A percentile compares a stretch with the other conserved stretches of the same genome.
These are phyloP conservation scores for Serendipita sp. DNA, from an alignment of 768 basidiomycete genomes.

Conservation along the genomic window DNA sequence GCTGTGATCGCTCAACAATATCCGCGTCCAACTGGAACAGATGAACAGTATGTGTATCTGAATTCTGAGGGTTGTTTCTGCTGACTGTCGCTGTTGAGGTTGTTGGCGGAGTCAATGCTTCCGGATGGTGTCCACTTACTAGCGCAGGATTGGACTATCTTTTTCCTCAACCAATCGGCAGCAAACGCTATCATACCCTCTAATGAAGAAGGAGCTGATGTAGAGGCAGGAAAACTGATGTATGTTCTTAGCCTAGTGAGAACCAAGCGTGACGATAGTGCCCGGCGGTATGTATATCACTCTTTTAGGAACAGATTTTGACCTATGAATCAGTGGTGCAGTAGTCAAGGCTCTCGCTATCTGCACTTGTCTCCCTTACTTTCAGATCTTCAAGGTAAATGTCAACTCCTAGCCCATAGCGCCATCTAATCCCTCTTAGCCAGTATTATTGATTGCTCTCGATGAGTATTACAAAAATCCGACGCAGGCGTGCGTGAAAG, in stretches of 20 bases:
- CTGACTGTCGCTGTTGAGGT: slow-evolving; percentile 27
- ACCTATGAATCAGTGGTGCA: slow-evolving; percentile 39
- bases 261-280: slow-evolving; percentile 76
- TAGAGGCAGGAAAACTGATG: slow-evolving; percentile 29
- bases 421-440: slow-evolving; percentile 30
- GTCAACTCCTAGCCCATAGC: neutral
- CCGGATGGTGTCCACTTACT: slow-evolving; percentile 96
- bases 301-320: slow-evolving; percentile 27
- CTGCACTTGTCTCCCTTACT: slow-evolving; percentile 82
- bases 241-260: slow-evolving; percentile 84
- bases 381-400: slow-evolving; percentile 85
- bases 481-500: slow-evolving; percentile 76
- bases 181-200: slow-evolving; percentile 72
- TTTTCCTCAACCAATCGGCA: slow-evolving; percentile 90
- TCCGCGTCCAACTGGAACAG: slow-evolving; percentile 82
- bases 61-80: neutral
- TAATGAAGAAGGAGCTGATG: slow-evolving; percentile 34
- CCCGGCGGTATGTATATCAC: slow-evolving; percentile 41
- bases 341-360: slow-evolving; percentile 90
- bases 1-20: slow-evolving; percentile 92
- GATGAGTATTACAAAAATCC: slow-evolving; percentile 89
- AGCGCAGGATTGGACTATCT: slow-evolving; percentile 94
- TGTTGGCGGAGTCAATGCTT: slow-evolving; percentile 93
- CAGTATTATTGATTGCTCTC: slow-evolving; percentile 80
- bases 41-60: slow-evolving; percentile 59